A percentile compares a stretch with the other conserved stretches of the same genome.
Evolutionary conservation across 352 stramenopile genomes (phyloP).

Genomic region (Phytophthora ramorum): DNA sequence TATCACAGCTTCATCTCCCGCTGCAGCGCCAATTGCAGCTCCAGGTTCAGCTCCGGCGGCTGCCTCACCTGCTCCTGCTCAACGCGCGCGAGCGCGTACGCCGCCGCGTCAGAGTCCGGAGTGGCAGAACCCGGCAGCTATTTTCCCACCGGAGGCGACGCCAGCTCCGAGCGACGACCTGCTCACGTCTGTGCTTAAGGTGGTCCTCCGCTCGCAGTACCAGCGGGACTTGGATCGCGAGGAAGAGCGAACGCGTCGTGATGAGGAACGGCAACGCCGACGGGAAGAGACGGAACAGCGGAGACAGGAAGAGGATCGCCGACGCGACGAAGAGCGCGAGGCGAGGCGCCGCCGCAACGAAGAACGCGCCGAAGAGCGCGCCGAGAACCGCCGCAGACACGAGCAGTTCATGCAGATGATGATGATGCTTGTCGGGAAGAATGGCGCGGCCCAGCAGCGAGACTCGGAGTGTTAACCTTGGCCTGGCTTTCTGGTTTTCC

Average conservation of each 20-base stretch:
- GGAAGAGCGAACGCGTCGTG: constrained; percentile 33
- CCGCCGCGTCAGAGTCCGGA: constrained; percentile 13
- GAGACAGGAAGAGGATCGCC: constrained; percentile 41
- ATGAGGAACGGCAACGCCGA: constrained; percentile 37
- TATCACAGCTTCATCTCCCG: background rate
- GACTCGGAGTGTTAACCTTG: constrained; percentile 28
- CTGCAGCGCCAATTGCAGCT: constrained; percentile 1
- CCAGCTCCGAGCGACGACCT: constrained; percentile 35
- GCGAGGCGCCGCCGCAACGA: constrained; percentile 35
- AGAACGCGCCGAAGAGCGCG: constrained; percentile 40
- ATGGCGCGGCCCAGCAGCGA: constrained; percentile 15
- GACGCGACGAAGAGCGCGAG: constrained; percentile 46
- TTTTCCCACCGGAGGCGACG: constrained; percentile 26
- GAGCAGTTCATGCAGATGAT: constrained; percentile 56
- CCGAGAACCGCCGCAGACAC: constrained; percentile 41
- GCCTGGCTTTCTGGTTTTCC: background rate
- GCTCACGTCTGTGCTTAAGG: constrained; percentile 43
- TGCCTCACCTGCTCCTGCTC: constrained; percentile 2
- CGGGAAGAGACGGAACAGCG: constrained; percentile 37
- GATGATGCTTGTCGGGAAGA: constrained; percentile 41
- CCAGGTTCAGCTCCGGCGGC: background rate
- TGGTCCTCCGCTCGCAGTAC: constrained; percentile 44
- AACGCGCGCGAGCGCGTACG: constrained; percentile 11
- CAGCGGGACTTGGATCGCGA: constrained; percentile 46
- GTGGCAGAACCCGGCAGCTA: constrained; percentile 29